phyloP scores from a whole-genome alignment of 1,284 basidiomycete genomes.

The Stygiomarasmius scandens region DNA sequence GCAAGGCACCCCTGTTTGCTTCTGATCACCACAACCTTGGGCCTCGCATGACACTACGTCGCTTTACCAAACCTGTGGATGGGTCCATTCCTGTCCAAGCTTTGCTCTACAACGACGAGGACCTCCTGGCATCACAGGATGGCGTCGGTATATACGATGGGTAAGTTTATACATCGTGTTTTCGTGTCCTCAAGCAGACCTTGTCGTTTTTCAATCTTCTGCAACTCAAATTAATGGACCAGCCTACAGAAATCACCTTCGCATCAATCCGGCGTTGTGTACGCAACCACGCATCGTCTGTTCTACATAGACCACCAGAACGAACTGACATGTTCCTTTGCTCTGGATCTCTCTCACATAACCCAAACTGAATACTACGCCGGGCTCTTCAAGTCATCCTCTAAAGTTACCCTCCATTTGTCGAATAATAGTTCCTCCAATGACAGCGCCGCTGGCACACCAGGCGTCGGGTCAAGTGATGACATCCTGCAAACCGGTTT shows the following conservation, averaged over 20 bases:
- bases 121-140: slow-evolving; percentile 72
- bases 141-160: slow-evolving; percentile 88
- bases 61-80: slow-evolving; percentile 59
- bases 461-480: slow-evolving; percentile 5
- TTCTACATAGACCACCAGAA: slow-evolving; percentile 75
- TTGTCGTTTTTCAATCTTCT: slow-evolving; percentile 18
- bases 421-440: slow-evolving; percentile 27
- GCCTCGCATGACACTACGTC: slow-evolving; percentile 53
- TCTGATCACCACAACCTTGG: slow-evolving; percentile 5
- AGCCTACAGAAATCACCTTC: slow-evolving; percentile 81
- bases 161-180: slow-evolving; percentile 47
- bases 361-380: slow-evolving; percentile 88
- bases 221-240: slow-evolving; percentile 31
- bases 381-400: slow-evolving; percentile 87
- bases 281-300: slow-evolving; percentile 84
- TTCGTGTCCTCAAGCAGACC: slow-evolving; percentile 17
- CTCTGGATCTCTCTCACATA: slow-evolving; percentile 68
- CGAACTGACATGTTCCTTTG: slow-evolving; percentile 55
- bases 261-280: slow-evolving; percentile 72
- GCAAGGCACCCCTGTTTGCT: slow-evolving; percentile 11
- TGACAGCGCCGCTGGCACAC: neutral
- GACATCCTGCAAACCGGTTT: slow-evolving; percentile 33
- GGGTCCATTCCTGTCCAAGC: slow-evolving; percentile 76
- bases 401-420: slow-evolving; percentile 87
- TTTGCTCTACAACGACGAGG: slow-evolving; percentile 80